Evolutionary conservation across 257 asterid species (phyloP).

Genomic region (Rauvolfia tetraphylla): DNA sequence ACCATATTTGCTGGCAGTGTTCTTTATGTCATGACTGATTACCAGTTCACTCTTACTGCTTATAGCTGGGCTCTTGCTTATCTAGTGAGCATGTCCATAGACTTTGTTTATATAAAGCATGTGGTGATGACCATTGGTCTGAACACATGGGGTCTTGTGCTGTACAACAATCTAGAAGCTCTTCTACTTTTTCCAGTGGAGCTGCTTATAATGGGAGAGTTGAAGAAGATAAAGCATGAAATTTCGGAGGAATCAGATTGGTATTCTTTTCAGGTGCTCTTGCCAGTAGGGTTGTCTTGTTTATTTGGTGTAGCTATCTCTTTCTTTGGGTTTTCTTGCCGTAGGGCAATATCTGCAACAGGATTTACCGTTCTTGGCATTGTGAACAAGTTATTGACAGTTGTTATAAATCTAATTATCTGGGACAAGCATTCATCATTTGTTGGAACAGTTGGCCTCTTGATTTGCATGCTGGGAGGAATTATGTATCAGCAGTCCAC

Average conservation of each 20-base stretch:
- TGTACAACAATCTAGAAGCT: conserved; percentile 95
- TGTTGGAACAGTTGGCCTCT: conserved; percentile 80
- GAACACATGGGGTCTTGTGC: conserved; percentile 93
- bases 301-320: conserved; percentile 88
- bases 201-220: conserved; percentile 88
- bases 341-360: conserved; percentile 87
- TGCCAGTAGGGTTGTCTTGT: conserved; percentile 85
- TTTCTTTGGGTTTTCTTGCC: conserved; percentile 92
- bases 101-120: conserved; percentile 92
- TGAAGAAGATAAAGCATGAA: conserved; percentile 80
- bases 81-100: conserved; percentile 87
- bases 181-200: conserved; percentile 80
- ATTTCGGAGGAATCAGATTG: conserved; percentile 68
- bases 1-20: conserved; percentile 89
- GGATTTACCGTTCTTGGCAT: conserved; percentile 97
- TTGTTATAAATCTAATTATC: conserved; percentile 74
- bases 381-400: conserved; percentile 86
- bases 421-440: conserved; percentile 93
- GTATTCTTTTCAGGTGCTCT: conserved; percentile 66
- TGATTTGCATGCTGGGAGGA: conserved; percentile 92
- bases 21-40: conserved; percentile 78
- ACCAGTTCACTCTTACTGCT: conserved; percentile 80
- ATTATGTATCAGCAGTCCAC: conserved; percentile 81
- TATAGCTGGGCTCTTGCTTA: conserved; percentile 92
- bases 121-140: conserved; percentile 92